These are phyloP conservation scores for Aphanomyces invadans DNA, from an alignment of 352 stramenopile species.

Conservation along the genomic window DNA sequence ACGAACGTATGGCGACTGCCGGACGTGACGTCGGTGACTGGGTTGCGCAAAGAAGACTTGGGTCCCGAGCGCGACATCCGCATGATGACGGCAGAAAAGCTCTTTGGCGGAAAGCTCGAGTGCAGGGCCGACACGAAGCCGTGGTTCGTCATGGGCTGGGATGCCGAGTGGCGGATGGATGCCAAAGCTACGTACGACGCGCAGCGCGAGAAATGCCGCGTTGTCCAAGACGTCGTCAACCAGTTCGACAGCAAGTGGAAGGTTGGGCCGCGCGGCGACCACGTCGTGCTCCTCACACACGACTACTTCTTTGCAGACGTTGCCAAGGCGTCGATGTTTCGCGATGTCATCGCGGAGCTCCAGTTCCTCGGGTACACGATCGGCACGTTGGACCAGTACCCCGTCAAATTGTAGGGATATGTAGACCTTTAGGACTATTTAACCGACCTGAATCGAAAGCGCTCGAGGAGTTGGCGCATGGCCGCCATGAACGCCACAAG, in stretches of 20 bases:
- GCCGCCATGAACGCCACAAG: too few species aligned
- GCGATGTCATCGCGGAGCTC: conserved; percentile 13
- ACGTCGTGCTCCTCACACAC: conserved; percentile 13
- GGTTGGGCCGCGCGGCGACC: background rate
- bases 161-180: conserved; percentile 4
- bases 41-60: background rate
- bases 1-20: conserved; percentile 10
- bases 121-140: conserved; percentile 11
- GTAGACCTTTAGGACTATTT: background rate
- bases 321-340: conserved; percentile 7
- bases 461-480: too few species aligned
- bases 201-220: background rate
- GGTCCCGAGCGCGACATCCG: background rate
- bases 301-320: background rate
- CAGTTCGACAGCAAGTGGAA: conserved; percentile 3
- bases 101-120: background rate
- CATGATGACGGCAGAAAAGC: background rate
- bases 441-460: background rate
- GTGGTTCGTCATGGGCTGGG: conserved; percentile 7
- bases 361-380: conserved; percentile 10
- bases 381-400: conserved; percentile 6
- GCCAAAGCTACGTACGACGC: background rate
- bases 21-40: background rate
- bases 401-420: background rate
- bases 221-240: conserved; percentile 1